A percentile compares a stretch with the other conserved stretches of the same genome.
These are phyloP conservation scores for Xylariaceae sp. DNA, from an alignment of 2,329 filamentous ascomycete species.

Conservation along the genomic window DNA sequence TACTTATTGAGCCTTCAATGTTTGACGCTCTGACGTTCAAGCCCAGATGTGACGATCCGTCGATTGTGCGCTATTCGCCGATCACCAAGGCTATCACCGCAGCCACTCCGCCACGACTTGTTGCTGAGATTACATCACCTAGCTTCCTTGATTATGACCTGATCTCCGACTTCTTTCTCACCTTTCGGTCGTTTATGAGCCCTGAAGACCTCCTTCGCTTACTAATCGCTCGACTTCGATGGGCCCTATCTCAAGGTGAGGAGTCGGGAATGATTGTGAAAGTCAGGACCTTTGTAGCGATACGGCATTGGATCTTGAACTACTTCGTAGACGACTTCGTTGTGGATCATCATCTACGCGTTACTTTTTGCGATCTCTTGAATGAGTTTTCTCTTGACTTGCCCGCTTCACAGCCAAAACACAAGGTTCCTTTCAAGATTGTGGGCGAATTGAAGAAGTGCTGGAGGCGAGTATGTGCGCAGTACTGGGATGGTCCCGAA, in stretches of 20 bases:
- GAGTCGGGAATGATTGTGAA: conserved; percentile 90
- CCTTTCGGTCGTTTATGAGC: conserved; percentile 82
- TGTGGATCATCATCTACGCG: conserved; percentile 64
- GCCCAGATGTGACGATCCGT: conserved; percentile 69
- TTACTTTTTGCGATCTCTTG: conserved; percentile 73
- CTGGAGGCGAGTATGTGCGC: conserved; percentile 83
- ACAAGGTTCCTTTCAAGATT: conserved; percentile 69
- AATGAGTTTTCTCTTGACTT: conserved; percentile 62
- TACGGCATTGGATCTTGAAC: conserved; percentile 96
- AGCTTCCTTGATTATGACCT: conserved; percentile 95
- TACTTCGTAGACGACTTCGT: conserved; percentile 97
- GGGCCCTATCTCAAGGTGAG: conserved; percentile 75
- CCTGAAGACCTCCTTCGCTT: conserved; percentile 72
- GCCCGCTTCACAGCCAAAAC: conserved; percentile 38
- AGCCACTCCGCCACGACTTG: conserved; percentile 82
- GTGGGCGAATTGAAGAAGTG: conserved; percentile 93
- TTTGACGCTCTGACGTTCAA: conserved; percentile 77
- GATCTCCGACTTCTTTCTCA: conserved; percentile 95
- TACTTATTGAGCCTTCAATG: conserved; percentile 64
- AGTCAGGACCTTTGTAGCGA: conserved; percentile 88
- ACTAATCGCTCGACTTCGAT: conserved; percentile 76
- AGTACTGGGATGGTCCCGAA: conserved; percentile 79
- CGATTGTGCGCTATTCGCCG: conserved; percentile 76
- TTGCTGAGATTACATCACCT: conserved; percentile 94
- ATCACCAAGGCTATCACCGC: conserved; percentile 71